These are phyloP conservation scores for Trametes cubensis DNA, from an alignment of 768 basidiomycete species.

Conservation along the genomic window DNA sequence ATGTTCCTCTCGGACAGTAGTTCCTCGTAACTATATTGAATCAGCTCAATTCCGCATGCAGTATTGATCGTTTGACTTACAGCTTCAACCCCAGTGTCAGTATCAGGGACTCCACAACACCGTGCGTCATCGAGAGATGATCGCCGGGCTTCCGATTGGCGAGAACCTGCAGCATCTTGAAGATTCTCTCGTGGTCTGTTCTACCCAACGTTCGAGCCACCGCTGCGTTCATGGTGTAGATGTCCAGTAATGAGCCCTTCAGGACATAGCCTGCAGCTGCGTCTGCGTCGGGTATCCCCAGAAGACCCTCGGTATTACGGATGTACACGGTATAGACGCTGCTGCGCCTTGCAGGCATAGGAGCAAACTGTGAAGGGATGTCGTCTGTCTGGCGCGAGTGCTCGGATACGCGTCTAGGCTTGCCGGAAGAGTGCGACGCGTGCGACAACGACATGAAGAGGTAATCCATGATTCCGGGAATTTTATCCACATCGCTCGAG, in stretches of 20 bases:
- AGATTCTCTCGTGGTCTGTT: constrained; percentile 71
- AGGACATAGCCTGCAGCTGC: constrained; percentile 67
- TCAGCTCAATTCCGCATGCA: neutral
- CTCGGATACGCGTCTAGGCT: constrained; percentile 42
- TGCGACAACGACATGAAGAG: constrained; percentile 49
- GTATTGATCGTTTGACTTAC: constrained; percentile 26
- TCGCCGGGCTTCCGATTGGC: constrained; percentile 33
- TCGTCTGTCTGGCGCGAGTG: constrained; percentile 44
- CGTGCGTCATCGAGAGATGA: neutral
- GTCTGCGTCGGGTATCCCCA: constrained; percentile 50
- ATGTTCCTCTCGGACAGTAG: constrained; percentile 59
- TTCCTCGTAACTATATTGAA: constrained; percentile 43
- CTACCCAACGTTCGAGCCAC: constrained; percentile 62
- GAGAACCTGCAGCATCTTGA: constrained; percentile 56
- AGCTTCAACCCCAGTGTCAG: constrained; percentile 32
- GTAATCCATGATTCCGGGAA: constrained; percentile 79
- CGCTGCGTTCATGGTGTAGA: constrained; percentile 63
- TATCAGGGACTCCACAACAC: constrained; percentile 19
- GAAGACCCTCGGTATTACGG: constrained; percentile 51
- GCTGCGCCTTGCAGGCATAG: constrained; percentile 53
- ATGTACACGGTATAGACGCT: constrained; percentile 66
- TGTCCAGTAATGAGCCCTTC: constrained; percentile 42
- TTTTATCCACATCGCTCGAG: constrained; percentile 60
- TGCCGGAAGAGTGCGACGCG: neutral
- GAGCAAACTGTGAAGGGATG: constrained; percentile 44